Base-by-base conservation (phyloP, 2,329 filamentous ascomycete genomes). In the Raffaelea deltoideospora region DNA sequence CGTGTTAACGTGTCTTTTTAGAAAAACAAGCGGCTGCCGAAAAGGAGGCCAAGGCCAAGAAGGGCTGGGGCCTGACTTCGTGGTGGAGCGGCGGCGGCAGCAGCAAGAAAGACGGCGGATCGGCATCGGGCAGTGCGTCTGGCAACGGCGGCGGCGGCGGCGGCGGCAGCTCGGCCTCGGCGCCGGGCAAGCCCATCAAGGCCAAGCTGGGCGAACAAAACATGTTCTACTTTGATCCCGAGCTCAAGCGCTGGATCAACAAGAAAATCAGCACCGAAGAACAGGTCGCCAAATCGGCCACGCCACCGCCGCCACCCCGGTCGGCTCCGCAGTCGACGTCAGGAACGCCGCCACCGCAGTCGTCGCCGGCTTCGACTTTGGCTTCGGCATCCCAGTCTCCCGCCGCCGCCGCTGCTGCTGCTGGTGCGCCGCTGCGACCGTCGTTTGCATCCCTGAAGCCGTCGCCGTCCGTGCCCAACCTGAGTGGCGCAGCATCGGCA, bases 191-290 rank as follows among this genome's bases (percentile, higher is more conserved):
- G 51, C 63, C 87, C n/a, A 83, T 95, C 54, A 76, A 74, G 48
- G 90, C 92, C 43, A 98, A 98, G 51, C 71, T 98, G 9, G 92
- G 88, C 42, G 92, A 98, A 56, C 76, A 90, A 51, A 94, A 76
- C 55, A 85, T 77, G 32, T 95, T 98, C 57, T 79, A 88, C 47
- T 98, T 90, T 50, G 90, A 98, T 52, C 81, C 86, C 3, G 83
- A 95, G n/a, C 70, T 94, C 36, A 92, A 93, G 64, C 86, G 90
- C 54, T 98, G 92, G 92, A 69, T 98, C 54, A 96, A 98, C 64
- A 95, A 95, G 65, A 95, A 94, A 54, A 74, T 75, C 10, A 78
- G 78, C 11, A 69, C 72, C 8, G 77, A 80, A 37, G 71, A 70
- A 31, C 60, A 61, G 9, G 62, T 68, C 20, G 62, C 70, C 3